phyloP scores from a whole-genome alignment of 108 stramenopile species.

The Mayamaea pseudoterrestris region DNA sequence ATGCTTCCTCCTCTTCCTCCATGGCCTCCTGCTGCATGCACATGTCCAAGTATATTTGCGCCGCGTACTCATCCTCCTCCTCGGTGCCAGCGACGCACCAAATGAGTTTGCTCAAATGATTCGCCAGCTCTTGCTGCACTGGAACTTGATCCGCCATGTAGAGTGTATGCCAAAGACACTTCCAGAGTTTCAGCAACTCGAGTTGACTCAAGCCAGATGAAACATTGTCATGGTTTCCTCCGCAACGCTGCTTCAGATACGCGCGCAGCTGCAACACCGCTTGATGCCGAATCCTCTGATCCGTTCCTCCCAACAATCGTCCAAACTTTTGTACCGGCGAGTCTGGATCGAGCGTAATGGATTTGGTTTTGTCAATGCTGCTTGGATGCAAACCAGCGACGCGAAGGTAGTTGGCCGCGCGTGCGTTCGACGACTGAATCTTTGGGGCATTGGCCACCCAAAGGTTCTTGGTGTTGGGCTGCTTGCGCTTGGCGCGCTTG shows the following conservation, averaged over 20 bases:
- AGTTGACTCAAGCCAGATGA: conserved; percentile 59
- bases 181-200: conserved; percentile 88
- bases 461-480: conserved; percentile 53
- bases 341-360: conserved; percentile 41
- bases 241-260: conserved; percentile 53
- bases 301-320: conserved; percentile 55
- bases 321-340: conserved; percentile 72
- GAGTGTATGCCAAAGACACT: conserved; percentile 84
- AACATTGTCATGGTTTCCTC: conserved; percentile 26
- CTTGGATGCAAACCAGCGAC: conserved; percentile 51
- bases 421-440: conserved; percentile 54
- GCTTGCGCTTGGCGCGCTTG: conserved; percentile 56
- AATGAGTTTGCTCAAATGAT: conserved; percentile 56
- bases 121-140: conserved; percentile 78
- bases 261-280: conserved; percentile 52
- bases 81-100: conserved; percentile 82
- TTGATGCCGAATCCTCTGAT: conserved; percentile 54
- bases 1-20: conserved; percentile 13
- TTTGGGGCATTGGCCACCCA: conserved; percentile 85
- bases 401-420: conserved; percentile 56
- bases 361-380: conserved; percentile 14
- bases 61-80: conserved; percentile 83
- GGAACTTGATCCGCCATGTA: conserved; percentile 85
- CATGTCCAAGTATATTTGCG: conserved; percentile 57
- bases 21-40: conserved; percentile 21